Evolutionary conservation across 73 alveolate genomes (phyloP).

Genomic region (Diophrys sp.): DNA sequence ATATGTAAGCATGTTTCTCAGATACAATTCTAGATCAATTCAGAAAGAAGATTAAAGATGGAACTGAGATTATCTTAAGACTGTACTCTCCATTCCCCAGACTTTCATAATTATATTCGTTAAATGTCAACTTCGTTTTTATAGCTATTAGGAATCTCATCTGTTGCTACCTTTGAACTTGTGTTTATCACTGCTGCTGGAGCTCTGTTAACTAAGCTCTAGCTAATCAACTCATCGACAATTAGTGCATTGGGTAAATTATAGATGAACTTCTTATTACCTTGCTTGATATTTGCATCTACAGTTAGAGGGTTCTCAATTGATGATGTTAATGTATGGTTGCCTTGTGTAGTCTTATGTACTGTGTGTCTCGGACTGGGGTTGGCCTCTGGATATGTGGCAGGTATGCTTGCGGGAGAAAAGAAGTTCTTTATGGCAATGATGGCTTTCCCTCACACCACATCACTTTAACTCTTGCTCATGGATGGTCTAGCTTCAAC

Average conservation of each 20-base stretch:
- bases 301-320: background rate
- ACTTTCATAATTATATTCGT: no score
- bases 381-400: background rate
- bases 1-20: background rate
- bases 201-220: background rate
- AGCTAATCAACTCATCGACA: background rate
- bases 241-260: background rate
- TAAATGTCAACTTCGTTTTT: background rate
- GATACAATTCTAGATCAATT: conserved; percentile 22
- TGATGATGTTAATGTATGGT: background rate
- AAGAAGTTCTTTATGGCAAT: background rate
- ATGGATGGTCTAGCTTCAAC: background rate
- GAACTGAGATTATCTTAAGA: conserved; percentile 20
- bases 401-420: background rate
- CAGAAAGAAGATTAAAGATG: conserved; percentile 30
- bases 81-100: conserved; percentile 33
- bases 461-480: background rate
- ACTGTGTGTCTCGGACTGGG: background rate
- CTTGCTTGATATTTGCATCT: background rate
- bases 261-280: background rate
- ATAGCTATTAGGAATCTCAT: background rate
- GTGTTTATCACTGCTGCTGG: background rate
- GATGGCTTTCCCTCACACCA: conserved; percentile 1
- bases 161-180: background rate
- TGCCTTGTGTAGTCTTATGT: background rate